Evolutionary conservation across 495 filamentous ascomycete genomes (phyloP).

Genomic region (Xylaria grammica): DNA sequence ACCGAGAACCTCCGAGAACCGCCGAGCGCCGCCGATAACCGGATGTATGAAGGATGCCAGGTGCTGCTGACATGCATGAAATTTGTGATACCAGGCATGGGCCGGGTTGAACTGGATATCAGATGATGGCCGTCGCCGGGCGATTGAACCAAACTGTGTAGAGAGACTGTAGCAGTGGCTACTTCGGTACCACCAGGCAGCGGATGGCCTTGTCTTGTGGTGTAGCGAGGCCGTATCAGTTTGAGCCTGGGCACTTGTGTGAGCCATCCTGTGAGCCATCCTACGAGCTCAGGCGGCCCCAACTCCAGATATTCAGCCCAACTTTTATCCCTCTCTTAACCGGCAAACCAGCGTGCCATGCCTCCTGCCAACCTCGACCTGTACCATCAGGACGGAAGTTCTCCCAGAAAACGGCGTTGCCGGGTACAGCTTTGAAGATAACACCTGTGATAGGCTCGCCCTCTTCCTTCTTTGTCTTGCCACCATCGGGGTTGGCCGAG

Average conservation of each 20-base stretch:
- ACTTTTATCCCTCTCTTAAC: constrained; percentile 50
- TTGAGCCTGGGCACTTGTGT: too few species aligned
- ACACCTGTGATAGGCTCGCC: constrained; percentile 32
- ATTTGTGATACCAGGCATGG: constrained; percentile 1
- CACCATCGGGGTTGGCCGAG: constrained; percentile 17
- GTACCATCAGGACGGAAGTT: constrained; percentile 53
- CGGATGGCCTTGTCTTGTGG: not conserved
- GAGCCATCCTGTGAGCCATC: too few species aligned
- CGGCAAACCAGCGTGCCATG: constrained; percentile 55
- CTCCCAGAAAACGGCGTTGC: constrained; percentile 58
- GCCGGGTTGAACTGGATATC: not conserved
- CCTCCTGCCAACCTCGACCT: constrained; percentile 49
- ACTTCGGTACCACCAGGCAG: not conserved
- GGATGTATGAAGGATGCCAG: not conserved
- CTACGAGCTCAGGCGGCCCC: constrained; percentile 38
- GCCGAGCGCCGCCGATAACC: constrained; percentile 22
- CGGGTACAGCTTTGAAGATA: constrained; percentile 46
- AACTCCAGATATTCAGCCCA: constrained; percentile 57
- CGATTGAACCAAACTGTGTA: not conserved
- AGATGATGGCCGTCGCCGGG: not conserved
- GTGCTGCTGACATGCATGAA: constrained; percentile 16
- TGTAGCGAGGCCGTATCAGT: constrained; percentile 1
- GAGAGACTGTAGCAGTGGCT: not conserved
- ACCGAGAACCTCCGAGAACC: constrained; percentile 22
- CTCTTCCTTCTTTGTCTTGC: constrained; percentile 11